Evolutionary conservation across 2,329 filamentous ascomycete genomes (phyloP).

Genomic region (Aquanectria penicillioides): DNA sequence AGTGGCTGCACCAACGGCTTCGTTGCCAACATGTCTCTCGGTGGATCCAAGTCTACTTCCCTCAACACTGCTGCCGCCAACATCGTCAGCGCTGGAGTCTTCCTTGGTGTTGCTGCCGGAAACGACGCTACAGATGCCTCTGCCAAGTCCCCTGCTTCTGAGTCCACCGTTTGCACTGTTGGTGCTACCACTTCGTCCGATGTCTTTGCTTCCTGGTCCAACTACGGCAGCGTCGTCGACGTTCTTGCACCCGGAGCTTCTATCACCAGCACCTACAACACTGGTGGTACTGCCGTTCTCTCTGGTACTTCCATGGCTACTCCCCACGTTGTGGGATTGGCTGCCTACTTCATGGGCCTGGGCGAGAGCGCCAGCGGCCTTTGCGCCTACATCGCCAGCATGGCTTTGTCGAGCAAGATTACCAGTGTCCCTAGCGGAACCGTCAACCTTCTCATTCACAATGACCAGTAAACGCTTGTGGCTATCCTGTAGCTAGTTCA

Average conservation of each 20-base stretch:
- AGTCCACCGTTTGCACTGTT: conserved; percentile 61
- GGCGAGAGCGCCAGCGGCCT: conserved; percentile 31
- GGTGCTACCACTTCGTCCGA: conserved; percentile 57
- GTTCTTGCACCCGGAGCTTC: conserved; percentile 61
- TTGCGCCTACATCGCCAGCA: conserved; percentile 31
- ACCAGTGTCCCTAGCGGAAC: conserved; percentile 39
- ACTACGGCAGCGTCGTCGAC: conserved; percentile 61
- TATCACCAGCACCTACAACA: conserved; percentile 62
- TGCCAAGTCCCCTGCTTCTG: conserved; percentile 59
- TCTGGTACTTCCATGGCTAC: conserved; percentile 58
- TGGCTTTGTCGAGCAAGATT: conserved; percentile 52
- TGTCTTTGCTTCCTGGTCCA: conserved; percentile 59
- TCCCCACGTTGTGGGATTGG: conserved; percentile 55
- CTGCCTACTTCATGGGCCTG: conserved; percentile 58
- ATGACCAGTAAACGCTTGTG: conserved; percentile 19
- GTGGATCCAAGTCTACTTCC: conserved; percentile 55
- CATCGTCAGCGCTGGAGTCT: conserved; percentile 58
- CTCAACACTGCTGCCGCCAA: conserved; percentile 62
- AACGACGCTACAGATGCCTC: conserved; percentile 58
- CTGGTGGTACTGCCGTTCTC: conserved; percentile 53
- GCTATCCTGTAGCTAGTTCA: no score
- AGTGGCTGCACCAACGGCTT: conserved; percentile 52
- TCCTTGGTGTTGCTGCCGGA: conserved; percentile 66
- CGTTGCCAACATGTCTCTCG: conserved; percentile 68
- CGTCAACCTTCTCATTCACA: conserved; percentile 40